A percentile compares a stretch with the other conserved stretches of the same genome.
These are phyloP conservation scores for Polytolypa hystricis DNA, from an alignment of 2,329 filamentous ascomycete genomes.

Conservation along the genomic window DNA sequence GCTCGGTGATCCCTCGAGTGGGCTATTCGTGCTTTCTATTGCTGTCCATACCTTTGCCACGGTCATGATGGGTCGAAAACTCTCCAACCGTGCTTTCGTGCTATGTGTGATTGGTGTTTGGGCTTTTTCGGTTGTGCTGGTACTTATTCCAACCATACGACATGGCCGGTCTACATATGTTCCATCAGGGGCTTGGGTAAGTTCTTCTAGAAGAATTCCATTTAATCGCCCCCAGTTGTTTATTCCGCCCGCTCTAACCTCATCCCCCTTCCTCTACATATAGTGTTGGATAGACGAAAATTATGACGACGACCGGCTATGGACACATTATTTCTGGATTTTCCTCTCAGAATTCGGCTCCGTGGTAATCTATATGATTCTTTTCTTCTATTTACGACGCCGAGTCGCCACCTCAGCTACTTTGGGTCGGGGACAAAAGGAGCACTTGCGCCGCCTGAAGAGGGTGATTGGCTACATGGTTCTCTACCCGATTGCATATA, in stretches of 20 bases:
- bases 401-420: slow-evolving; percentile 31
- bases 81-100: slow-evolving; percentile 37
- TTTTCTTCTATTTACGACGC: slow-evolving; percentile 39
- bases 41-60: slow-evolving; percentile 43
- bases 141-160: slow-evolving; percentile 35
- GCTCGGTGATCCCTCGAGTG: slow-evolving; percentile 41
- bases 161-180: slow-evolving; percentile 35
- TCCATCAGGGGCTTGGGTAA: slow-evolving; percentile 42
- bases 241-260: not conserved
- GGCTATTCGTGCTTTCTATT: slow-evolving; percentile 44
- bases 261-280: slow-evolving; percentile 12
- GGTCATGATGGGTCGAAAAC: slow-evolving; percentile 37
- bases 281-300: slow-evolving; percentile 41
- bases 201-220: slow-evolving; percentile 12
- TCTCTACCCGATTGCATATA: slow-evolving; percentile 43
- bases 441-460: slow-evolving; percentile 29
- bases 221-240: too few relatives aligned
- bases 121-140: slow-evolving; percentile 35
- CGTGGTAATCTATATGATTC: slow-evolving; percentile 37
- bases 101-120: slow-evolving; percentile 35
- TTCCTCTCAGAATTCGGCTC: slow-evolving; percentile 44
- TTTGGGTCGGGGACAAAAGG: slow-evolving; percentile 25
- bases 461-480: slow-evolving; percentile 38
- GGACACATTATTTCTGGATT: slow-evolving; percentile 45
- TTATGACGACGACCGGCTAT: slow-evolving; percentile 37